These are phyloP conservation scores for Gardenia jasminoides DNA, from an alignment of 257 asterid genomes.

Conservation along the genomic window DNA sequence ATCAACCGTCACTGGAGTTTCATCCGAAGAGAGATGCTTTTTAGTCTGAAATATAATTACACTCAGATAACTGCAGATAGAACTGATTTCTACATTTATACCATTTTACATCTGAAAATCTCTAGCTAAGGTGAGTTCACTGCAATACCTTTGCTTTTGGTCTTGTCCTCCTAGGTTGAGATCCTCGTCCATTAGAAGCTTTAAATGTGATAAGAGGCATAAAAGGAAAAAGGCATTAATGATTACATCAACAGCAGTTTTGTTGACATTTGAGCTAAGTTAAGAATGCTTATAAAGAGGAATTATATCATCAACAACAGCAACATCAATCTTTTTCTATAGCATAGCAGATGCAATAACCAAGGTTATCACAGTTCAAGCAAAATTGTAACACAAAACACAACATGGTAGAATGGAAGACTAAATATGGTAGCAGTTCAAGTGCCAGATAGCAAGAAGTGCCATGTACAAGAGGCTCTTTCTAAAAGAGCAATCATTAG, in stretches of 20 bases:
- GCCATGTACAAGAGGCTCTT: slow-evolving; percentile 1
- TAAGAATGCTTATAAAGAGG: background rate
- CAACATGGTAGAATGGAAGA: background rate
- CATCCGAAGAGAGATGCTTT: slow-evolving; percentile 52
- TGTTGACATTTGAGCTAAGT: background rate
- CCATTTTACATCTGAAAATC: background rate
- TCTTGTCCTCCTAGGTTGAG: slow-evolving; percentile 65
- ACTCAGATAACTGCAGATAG: slow-evolving; percentile 24
- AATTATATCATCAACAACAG: background rate
- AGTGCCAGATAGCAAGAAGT: slow-evolving; percentile 5
- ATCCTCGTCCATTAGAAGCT: slow-evolving; percentile 69
- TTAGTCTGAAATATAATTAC: slow-evolving; percentile 42
- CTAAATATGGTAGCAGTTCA: background rate
- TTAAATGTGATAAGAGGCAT: slow-evolving; percentile 12
- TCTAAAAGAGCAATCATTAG: slow-evolving; percentile 8
- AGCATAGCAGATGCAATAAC: background rate
- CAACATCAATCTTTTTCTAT: background rate
- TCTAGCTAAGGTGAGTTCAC: slow-evolving; percentile 3
- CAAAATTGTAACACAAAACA: background rate
- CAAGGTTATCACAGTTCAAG: background rate
- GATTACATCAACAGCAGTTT: slow-evolving; percentile 5
- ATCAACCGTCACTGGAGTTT: slow-evolving; percentile 40
- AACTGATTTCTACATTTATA: slow-evolving; percentile 15
- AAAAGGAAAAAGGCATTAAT: slow-evolving; percentile 7
- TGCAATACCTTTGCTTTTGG: slow-evolving; percentile 64